phyloP scores from a whole-genome alignment of 208 protist species.

The Polymyxa betae region DNA sequence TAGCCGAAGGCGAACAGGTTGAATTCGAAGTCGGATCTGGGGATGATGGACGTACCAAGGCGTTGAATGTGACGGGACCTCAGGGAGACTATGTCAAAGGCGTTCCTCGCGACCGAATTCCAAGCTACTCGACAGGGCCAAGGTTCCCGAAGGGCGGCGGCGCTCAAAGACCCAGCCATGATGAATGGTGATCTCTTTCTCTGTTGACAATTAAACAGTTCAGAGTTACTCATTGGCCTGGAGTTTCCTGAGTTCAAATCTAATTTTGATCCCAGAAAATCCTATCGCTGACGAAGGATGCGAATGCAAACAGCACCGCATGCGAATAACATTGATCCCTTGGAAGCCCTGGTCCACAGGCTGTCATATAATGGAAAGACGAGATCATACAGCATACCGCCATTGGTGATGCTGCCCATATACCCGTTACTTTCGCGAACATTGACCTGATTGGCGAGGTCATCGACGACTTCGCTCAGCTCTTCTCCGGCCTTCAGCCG shows the following conservation, averaged over 20 bases:
- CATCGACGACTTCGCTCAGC: neutral
- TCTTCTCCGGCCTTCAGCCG: neutral
- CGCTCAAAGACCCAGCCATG: neutral
- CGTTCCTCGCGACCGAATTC: neutral
- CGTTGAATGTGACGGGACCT: conserved; percentile 51
- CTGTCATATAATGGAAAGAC: neutral
- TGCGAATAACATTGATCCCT: conserved; percentile 41
- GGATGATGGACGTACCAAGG: conserved; percentile 52
- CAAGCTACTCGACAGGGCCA: no score
- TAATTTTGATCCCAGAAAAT: neutral
- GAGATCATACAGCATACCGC: neutral
- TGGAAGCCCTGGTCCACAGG: neutral
- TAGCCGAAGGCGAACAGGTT: conserved; percentile 57
- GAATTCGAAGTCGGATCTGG: conserved; percentile 51
- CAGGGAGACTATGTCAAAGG: conserved; percentile 55
- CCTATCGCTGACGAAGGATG: conserved; percentile 15
- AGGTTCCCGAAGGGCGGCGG: no score
- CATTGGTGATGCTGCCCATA: conserved; percentile 41
- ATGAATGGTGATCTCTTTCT: neutral
- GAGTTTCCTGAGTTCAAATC: neutral
- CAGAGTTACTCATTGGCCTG: neutral
- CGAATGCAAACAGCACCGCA: conserved; percentile 19
- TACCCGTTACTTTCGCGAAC: neutral
- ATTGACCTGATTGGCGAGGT: neutral
- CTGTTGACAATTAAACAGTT: neutral